A percentile compares a stretch with the other conserved stretches of the same genome.
Conservation (phyloP, 306 rosid genomes). For the Inga oerstediana region DNA sequence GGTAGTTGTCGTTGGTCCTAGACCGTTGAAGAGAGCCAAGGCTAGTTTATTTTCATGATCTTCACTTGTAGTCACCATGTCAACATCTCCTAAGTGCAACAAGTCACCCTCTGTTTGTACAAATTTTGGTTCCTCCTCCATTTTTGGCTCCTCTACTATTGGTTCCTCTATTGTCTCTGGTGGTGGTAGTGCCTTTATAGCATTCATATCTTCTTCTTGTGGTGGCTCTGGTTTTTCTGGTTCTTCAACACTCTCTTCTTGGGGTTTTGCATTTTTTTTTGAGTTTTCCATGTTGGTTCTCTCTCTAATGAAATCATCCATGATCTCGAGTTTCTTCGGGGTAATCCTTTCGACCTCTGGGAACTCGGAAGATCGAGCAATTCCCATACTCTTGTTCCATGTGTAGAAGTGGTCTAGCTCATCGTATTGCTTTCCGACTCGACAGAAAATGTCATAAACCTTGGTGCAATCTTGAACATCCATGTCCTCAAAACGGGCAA, state of each 20-base stretch:
- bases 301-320: slow-evolving; percentile 77
- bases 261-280: background rate
- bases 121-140: slow-evolving; percentile 14
- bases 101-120: slow-evolving; percentile 58
- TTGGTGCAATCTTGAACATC: slow-evolving; percentile 55
- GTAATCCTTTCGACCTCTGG: slow-evolving; percentile 83
- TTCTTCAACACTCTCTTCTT: slow-evolving; percentile 20
- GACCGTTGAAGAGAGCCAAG: slow-evolving; percentile 74
- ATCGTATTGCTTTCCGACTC: slow-evolving; percentile 81
- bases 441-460: slow-evolving; percentile 73
- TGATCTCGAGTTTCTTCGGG: slow-evolving; percentile 62
- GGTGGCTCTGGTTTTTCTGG: slow-evolving; percentile 20
- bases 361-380: slow-evolving; percentile 77
- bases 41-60: slow-evolving; percentile 57
- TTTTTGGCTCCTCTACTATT: slow-evolving; percentile 31
- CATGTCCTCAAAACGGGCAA: slow-evolving; percentile 70
- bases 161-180: slow-evolving; percentile 49
- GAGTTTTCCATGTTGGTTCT: slow-evolving; percentile 50
- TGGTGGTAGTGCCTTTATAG: slow-evolving; percentile 76
- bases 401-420: slow-evolving; percentile 69
- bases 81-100: slow-evolving; percentile 55
- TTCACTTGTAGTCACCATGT: slow-evolving; percentile 14
- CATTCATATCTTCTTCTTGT: slow-evolving; percentile 44
- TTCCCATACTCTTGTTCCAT: slow-evolving; percentile 70
- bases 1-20: slow-evolving; percentile 4